These are phyloP conservation scores for Rhododendron henanense DNA, from an alignment of 148 eudicot species.

Conservation along the genomic window DNA sequence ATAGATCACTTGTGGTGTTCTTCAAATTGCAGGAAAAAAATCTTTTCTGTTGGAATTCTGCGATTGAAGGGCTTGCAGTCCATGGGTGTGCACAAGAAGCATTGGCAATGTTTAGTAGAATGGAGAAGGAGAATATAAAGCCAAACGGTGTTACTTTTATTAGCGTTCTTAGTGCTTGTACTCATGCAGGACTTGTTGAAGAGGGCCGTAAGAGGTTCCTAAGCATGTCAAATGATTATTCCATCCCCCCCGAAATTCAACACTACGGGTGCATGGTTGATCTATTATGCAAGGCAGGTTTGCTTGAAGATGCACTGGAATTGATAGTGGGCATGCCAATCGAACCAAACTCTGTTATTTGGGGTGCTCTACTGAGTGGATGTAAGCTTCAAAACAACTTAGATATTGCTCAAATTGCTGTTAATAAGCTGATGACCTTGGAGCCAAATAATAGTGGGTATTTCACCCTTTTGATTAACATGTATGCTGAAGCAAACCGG, in stretches of 20 bases:
- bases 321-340: conserved; percentile 19
- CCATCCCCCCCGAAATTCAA: conserved; percentile 18
- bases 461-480: conserved; percentile 16
- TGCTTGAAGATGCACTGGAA: conserved; percentile 15
- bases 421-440: conserved; percentile 12
- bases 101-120: conserved; percentile 19
- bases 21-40: conserved; percentile 18
- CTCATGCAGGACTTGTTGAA: conserved; percentile 25
- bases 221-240: conserved; percentile 16
- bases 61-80: conserved; percentile 20
- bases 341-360: conserved; percentile 19
- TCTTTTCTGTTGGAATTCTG: conserved; percentile 23
- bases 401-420: conserved; percentile 15
- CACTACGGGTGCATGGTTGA: conserved; percentile 27
- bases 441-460: conserved; percentile 24
- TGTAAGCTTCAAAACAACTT: conserved; percentile 22
- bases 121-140: conserved; percentile 19
- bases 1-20: conserved; percentile 21
- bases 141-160: conserved; percentile 24
- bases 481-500: conserved; percentile 23
- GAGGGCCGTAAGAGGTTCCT: conserved; percentile 16
- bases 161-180: conserved; percentile 20
- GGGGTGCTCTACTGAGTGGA: conserved; percentile 25
- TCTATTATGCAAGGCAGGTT: conserved; percentile 22
- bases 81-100: conserved; percentile 23